Conservation (phyloP, 1,284 basidiomycete genomes). For the Ganoderma meredithae region DNA sequence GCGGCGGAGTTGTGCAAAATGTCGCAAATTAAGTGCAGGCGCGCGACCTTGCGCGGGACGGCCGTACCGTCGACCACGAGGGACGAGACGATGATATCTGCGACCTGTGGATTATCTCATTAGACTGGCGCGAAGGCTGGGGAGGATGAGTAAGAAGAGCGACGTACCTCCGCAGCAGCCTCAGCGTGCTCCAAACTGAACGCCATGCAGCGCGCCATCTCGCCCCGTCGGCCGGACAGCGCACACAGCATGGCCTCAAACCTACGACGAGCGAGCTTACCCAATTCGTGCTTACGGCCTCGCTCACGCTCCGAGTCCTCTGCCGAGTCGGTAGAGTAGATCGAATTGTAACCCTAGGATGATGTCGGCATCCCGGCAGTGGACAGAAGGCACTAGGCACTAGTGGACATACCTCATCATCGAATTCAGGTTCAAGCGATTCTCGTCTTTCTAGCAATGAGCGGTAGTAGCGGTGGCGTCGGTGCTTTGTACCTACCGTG, state of each 20-base stretch:
- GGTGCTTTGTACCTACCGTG: conserved; percentile 58
- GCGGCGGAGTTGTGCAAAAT: conserved; percentile 97
- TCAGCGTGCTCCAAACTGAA: conserved; percentile 96
- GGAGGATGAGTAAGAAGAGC: conserved; percentile 6
- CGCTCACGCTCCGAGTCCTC: conserved; percentile 92
- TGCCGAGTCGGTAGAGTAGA: conserved; percentile 94
- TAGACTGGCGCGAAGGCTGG: conserved; percentile 13
- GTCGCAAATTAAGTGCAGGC: conserved; percentile 95
- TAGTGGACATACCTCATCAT: conserved; percentile 74
- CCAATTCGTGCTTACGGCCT: conserved; percentile 75
- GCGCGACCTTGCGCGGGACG: conserved; percentile 94
- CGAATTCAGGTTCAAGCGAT: conserved; percentile 72
- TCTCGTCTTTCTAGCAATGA: conserved; percentile 75
- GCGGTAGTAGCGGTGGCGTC: conserved; percentile 83
- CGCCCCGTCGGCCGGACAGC: conserved; percentile 86
- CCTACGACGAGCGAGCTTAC: conserved; percentile 78
- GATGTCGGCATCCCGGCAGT: conserved; percentile 11
- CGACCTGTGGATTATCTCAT: conserved; percentile 59
- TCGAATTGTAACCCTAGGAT: conserved; percentile 84
- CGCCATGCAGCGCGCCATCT: conserved; percentile 94
- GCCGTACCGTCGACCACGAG: conserved; percentile 88
- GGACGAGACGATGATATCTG: conserved; percentile 86
- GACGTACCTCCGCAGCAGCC: conserved; percentile 85
- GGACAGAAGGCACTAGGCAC: conserved; percentile 4
- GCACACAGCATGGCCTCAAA: conserved; percentile 92